These are phyloP conservation scores for Anisodus acutangulus DNA, from an alignment of 257 asterid genomes.

Conservation along the genomic window DNA sequence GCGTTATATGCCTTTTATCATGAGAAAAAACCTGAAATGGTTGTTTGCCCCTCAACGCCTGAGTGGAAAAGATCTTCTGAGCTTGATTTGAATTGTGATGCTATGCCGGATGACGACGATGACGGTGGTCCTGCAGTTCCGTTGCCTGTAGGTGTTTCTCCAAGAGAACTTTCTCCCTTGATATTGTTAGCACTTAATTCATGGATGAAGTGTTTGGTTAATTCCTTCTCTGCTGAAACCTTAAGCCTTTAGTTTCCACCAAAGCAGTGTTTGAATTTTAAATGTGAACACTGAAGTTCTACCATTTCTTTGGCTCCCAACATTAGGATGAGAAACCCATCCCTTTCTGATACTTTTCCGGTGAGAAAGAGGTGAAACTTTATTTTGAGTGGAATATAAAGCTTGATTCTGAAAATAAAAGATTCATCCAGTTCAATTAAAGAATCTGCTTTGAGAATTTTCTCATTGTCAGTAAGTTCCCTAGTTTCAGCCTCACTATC, in stretches of 20 bases:
- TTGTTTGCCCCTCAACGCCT: conserved; percentile 82
- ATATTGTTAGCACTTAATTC: not conserved
- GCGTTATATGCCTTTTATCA: conserved; percentile 85
- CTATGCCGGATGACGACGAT: conserved; percentile 88
- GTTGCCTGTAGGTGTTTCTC: conserved; percentile 50
- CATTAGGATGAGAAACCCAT: conserved; percentile 9
- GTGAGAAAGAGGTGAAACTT: not conserved
- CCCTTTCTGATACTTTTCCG: not conserved
- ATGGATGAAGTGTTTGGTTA: conserved; percentile 10
- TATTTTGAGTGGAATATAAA: not conserved
- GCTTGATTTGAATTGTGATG: conserved; percentile 93
- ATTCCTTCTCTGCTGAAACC: not conserved
- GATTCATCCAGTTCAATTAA: not conserved
- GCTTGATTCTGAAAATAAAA: not conserved
- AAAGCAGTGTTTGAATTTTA: not conserved
- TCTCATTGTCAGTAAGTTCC: too few species aligned
- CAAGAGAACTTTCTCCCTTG: not conserved
- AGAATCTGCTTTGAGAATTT: too few species aligned
- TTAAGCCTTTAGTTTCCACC: conserved; percentile 6
- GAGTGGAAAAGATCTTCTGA: conserved; percentile 93
- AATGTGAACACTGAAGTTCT: not conserved
- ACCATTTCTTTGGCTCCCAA: not conserved
- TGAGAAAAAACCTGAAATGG: conserved; percentile 79
- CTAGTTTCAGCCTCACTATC: too few species aligned
- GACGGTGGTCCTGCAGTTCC: conserved; percentile 69